Conservation (phyloP, 805 yeast genomes). For the Saccharomycopsis amapae region DNA sequence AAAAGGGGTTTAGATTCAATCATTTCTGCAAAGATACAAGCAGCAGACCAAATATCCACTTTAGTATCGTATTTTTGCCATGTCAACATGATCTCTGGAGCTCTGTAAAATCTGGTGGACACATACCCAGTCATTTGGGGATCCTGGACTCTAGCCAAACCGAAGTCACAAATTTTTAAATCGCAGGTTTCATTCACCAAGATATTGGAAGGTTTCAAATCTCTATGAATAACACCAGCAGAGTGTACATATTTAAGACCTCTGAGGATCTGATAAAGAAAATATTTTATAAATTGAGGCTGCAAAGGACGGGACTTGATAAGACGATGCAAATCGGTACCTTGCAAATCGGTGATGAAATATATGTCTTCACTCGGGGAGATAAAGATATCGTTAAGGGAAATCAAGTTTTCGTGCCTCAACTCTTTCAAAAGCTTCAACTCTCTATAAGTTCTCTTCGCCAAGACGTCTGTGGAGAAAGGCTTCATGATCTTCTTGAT, state of each 20-base stretch:
- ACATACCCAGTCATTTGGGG: slow-evolving; percentile 99
- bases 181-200: slow-evolving; percentile 86
- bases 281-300: slow-evolving; percentile 93
- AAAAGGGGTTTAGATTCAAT: slow-evolving; percentile 93
- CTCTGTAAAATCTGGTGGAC: slow-evolving; percentile 90
- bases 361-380: slow-evolving; percentile 93
- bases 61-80: slow-evolving; percentile 98
- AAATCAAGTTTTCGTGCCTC: slow-evolving; percentile 89
- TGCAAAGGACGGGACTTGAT: slow-evolving; percentile 91
- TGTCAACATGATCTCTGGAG: slow-evolving; percentile 97
- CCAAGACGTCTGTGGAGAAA: slow-evolving; percentile 86
- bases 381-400: slow-evolving; percentile 86
- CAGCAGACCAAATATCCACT: slow-evolving; percentile 97
- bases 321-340: slow-evolving; percentile 90
- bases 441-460: slow-evolving; percentile 95
- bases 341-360: slow-evolving; percentile 94
- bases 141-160: slow-evolving; percentile 93
- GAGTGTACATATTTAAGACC: slow-evolving; percentile 87
- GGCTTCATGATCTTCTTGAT: slow-evolving; percentile 98
- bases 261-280: slow-evolving; percentile 86
- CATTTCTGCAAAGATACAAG: slow-evolving; percentile 96
- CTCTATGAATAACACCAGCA: slow-evolving; percentile 89
- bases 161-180: slow-evolving; percentile 87
- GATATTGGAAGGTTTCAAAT: slow-evolving; percentile 78
- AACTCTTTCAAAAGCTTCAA: slow-evolving; percentile 87